Conservation (phyloP, 208 protist genomes). For the Entamoeba moshkovskii region DNA sequence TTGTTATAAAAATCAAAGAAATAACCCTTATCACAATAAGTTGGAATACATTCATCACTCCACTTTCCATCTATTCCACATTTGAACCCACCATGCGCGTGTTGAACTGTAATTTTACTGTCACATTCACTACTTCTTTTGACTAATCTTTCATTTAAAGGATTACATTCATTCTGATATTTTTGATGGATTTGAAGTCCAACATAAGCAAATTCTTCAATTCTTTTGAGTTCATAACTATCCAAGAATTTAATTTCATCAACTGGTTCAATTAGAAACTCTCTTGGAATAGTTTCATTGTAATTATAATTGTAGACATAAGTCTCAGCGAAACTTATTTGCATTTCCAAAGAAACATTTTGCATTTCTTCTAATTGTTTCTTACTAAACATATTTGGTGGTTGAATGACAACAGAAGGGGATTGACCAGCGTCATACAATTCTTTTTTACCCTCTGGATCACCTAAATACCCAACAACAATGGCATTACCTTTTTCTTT, state of each 20-base stretch:
- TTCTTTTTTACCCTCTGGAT: not conserved
- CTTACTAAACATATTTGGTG: not conserved
- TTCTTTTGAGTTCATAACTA: not conserved
- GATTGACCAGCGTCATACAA: not conserved
- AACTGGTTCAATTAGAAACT: not conserved
- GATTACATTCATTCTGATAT: not conserved
- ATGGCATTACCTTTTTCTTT: not conserved
- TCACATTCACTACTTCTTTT: not conserved
- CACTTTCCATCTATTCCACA: not conserved
- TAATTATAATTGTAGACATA: not conserved
- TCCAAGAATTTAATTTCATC: not conserved
- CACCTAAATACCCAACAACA: not conserved
- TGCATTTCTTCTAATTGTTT: not conserved
- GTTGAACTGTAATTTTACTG: not conserved
- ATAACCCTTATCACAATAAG: not conserved
- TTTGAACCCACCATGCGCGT: not conserved
- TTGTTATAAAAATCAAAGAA: not conserved
- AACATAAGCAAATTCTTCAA: not conserved
- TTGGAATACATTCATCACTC: not conserved
- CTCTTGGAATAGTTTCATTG: not conserved
- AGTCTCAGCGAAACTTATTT: not conserved
- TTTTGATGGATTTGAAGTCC: not conserved
- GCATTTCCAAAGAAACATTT: not conserved
- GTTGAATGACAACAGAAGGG: not conserved
- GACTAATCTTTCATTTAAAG: not conserved